Evolutionary conservation across 768 basidiomycete genomes (phyloP).

Genomic region (Naematelia encephala): DNA sequence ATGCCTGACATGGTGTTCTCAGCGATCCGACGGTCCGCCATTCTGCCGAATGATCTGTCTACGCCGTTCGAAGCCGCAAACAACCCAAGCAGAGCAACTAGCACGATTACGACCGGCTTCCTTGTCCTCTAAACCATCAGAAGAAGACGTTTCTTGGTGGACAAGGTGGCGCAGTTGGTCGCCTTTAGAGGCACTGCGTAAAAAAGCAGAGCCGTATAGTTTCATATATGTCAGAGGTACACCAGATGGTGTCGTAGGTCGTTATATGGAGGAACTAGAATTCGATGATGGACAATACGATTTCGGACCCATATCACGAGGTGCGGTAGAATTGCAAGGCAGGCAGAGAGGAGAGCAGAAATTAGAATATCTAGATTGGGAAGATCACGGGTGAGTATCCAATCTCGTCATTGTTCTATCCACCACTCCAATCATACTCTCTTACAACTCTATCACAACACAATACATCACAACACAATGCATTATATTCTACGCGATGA

Average conservation of each 20-base stretch:
- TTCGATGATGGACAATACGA: constrained; percentile 38
- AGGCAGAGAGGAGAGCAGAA: constrained; percentile 19
- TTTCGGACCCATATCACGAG: constrained; percentile 28
- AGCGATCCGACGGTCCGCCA: constrained; percentile 22
- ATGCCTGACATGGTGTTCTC: constrained; percentile 39
- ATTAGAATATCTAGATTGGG: constrained; percentile 36
- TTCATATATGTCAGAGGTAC: constrained; percentile 37
- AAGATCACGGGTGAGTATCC: constrained; percentile 44
- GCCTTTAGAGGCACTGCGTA: constrained; percentile 28
- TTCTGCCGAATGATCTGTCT: constrained; percentile 42
- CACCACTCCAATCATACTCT: too few relatives aligned
- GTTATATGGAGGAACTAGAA: constrained; percentile 46
- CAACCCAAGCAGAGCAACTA: constrained; percentile 19
- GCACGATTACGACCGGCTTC: constrained; percentile 21
- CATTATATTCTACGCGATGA: not conserved
- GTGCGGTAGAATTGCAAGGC: not conserved
- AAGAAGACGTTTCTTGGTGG: not conserved
- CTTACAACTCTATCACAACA: too few relatives aligned
- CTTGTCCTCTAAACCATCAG: not conserved
- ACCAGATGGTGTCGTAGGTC: constrained; percentile 37
- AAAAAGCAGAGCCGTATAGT: constrained; percentile 27
- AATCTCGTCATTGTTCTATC: too few relatives aligned
- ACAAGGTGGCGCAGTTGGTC: not conserved
- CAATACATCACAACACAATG: not conserved
- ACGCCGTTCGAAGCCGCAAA: constrained; percentile 12